Evolutionary conservation across 2,329 filamentous ascomycete genomes (phyloP).

Genomic region (Xylaria sp.): DNA sequence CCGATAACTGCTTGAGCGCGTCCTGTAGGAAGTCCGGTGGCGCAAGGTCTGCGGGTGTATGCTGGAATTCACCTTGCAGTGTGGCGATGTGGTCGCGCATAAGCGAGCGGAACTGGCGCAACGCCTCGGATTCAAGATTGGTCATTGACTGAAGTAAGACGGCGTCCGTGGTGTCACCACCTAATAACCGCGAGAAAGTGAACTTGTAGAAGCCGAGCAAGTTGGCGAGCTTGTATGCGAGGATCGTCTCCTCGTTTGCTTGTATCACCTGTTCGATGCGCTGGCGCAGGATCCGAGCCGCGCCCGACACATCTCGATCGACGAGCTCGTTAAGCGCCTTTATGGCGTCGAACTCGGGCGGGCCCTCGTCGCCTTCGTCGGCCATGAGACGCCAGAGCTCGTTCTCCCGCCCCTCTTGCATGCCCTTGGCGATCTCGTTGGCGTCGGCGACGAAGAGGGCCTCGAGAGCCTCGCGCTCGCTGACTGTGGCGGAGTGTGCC

Average conservation of each 20-base stretch:
- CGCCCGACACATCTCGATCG: conserved; percentile 83
- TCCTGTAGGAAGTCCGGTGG: conserved; percentile 84
- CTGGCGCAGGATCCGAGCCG: conserved; percentile 85
- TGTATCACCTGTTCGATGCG: conserved; percentile 92
- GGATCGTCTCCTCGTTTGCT: conserved; percentile 87
- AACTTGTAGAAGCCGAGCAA: conserved; percentile 87
- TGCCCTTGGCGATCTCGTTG: conserved; percentile 84
- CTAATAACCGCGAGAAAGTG: conserved; percentile 85
- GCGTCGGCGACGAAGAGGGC: conserved; percentile 90
- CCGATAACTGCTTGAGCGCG: conserved; percentile 78
- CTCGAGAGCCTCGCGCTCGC: conserved; percentile 91
- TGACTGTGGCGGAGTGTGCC: conserved; percentile 93
- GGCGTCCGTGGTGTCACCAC: conserved; percentile 62
- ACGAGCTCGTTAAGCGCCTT: conserved; percentile 87
- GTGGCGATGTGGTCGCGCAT: conserved; percentile 83
- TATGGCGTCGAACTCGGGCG: conserved; percentile 76
- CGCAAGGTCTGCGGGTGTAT: conserved; percentile 76
- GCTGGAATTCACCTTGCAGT: conserved; percentile 76
- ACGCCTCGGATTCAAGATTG: conserved; percentile 77
- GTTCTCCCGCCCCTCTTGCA: conserved; percentile 81
- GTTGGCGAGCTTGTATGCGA: conserved; percentile 90
- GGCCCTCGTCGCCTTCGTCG: conserved; percentile 61
- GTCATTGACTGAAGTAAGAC: conserved; percentile 74
- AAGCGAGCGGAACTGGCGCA: conserved; percentile 83
- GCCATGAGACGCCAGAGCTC: conserved; percentile 81